These are phyloP conservation scores for Dactylellina sp. DNA, from an alignment of 2,329 filamentous ascomycete genomes.

Conservation along the genomic window DNA sequence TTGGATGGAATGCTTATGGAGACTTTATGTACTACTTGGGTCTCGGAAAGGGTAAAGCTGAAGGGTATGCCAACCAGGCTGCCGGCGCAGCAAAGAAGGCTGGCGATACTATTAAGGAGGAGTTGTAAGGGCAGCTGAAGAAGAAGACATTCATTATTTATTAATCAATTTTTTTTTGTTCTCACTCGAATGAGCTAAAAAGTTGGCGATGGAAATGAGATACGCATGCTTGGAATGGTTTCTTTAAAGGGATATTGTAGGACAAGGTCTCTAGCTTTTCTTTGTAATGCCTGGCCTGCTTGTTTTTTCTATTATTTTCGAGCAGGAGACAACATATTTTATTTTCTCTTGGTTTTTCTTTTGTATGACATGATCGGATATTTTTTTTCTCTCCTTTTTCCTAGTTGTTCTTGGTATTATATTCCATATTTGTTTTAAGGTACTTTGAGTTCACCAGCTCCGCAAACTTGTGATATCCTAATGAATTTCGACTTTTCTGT, in stretches of 20 bases:
- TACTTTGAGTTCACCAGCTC: too few species aligned
- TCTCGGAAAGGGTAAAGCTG: conserved; percentile 47
- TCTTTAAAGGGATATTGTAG: conserved; percentile 2
- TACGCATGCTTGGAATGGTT: not conserved
- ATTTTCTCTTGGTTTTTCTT: not conserved
- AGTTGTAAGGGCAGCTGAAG: conserved; percentile 33
- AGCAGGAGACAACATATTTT: conserved; percentile 10
- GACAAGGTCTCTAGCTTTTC: not conserved
- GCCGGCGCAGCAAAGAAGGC: conserved; percentile 31
- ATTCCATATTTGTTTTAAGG: too few species aligned
- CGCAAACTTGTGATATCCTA: not conserved
- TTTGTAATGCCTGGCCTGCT: too few species aligned
- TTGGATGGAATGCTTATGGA: conserved; percentile 47
- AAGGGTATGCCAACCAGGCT: conserved; percentile 35
- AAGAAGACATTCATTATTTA: not conserved
- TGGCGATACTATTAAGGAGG: conserved; percentile 30
- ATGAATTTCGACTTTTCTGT: too few species aligned
- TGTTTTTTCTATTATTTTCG: conserved; percentile 12
- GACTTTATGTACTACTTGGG: conserved; percentile 48
- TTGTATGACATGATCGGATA: conserved; percentile 9
- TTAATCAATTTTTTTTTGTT: not conserved
- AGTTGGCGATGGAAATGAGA: not conserved
- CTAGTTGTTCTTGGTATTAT: not conserved
- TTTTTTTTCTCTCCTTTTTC: not conserved
- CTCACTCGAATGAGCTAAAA: not conserved